Evolutionary conservation across 179 eudicot genomes (phyloP).

Genomic region (Drosera spatulata): DNA sequence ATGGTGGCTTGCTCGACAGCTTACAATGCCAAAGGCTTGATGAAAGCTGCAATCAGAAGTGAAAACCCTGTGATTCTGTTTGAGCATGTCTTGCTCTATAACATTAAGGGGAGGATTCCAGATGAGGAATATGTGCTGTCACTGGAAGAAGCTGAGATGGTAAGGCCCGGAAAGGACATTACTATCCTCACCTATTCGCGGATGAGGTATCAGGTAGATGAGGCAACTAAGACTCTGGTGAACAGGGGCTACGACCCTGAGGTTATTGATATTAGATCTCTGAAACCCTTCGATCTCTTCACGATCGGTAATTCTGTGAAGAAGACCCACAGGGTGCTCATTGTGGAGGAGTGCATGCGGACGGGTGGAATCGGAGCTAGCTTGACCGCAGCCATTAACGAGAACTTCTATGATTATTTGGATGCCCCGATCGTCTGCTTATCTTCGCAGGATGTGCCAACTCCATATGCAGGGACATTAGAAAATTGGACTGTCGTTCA

Average conservation of each 20-base stretch:
- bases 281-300: conserved; percentile 81
- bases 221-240: conserved; percentile 81
- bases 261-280: conserved; percentile 84
- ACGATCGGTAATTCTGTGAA: conserved; percentile 87
- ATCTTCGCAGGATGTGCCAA: conserved; percentile 95
- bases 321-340: conserved; percentile 85
- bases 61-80: conserved; percentile 91
- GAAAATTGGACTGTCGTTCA: conserved; percentile 89
- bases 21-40: conserved; percentile 86
- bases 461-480: conserved; percentile 90
- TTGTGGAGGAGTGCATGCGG: conserved; percentile 95
- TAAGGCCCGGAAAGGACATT: conserved; percentile 79
- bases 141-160: conserved; percentile 98
- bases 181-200: conserved; percentile 86
- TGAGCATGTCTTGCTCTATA: conserved; percentile 87
- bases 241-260: conserved; percentile 95
- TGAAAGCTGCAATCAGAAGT: conserved; percentile 94
- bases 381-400: conserved; percentile 85
- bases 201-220: conserved; percentile 94
- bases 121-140: conserved; percentile 72
- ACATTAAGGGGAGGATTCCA: conserved; percentile 80
- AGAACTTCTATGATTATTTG: conserved; percentile 84
- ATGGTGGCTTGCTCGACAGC: conserved; percentile 97
- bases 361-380: conserved; percentile 97
- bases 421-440: conserved; percentile 80